A percentile compares a stretch with the other conserved stretches of the same genome.
These are phyloP conservation scores for Fraxinus dipetala DNA, from an alignment of 305 asterid species.

Conservation along the genomic window DNA sequence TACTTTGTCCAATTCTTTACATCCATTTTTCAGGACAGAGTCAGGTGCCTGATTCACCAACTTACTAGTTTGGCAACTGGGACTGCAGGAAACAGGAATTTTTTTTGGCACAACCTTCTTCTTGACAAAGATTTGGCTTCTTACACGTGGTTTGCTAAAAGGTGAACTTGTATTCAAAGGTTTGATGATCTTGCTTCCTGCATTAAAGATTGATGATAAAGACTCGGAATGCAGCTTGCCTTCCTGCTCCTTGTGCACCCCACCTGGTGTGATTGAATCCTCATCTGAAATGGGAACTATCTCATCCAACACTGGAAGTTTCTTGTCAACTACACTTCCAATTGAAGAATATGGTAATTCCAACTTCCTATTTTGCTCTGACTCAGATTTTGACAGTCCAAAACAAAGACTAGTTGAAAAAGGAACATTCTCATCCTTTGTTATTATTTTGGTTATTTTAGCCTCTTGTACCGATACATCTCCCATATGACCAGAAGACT, in stretches of 20 bases:
- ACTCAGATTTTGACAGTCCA: slow-evolving; percentile 25
- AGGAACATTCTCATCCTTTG: slow-evolving; percentile 21
- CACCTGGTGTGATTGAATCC: slow-evolving; percentile 27
- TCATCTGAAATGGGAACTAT: slow-evolving; percentile 25
- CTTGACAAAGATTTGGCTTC: slow-evolving; percentile 42
- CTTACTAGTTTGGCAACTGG: slow-evolving; percentile 25
- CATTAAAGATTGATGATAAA: slow-evolving; percentile 21
- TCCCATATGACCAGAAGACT: slow-evolving; percentile 20
- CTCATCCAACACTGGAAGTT: slow-evolving; percentile 33
- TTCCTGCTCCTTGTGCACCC: slow-evolving; percentile 26
- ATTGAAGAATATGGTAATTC: slow-evolving; percentile 23
- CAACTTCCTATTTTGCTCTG: slow-evolving; percentile 22
- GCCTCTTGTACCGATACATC: slow-evolving; percentile 12
- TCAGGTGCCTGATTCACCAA: slow-evolving; percentile 35
- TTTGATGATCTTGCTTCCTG: slow-evolving; percentile 32
- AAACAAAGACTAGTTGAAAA: slow-evolving; percentile 20
- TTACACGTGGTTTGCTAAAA: slow-evolving; percentile 33
- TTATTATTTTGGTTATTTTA: slow-evolving; percentile 9
- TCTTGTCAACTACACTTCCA: slow-evolving; percentile 23
- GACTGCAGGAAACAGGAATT: slow-evolving; percentile 24
- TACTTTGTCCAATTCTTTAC: slow-evolving; percentile 31
- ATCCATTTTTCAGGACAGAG: slow-evolving; percentile 22
- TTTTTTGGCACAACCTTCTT: slow-evolving; percentile 37
- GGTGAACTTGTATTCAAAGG: slow-evolving; percentile 32
- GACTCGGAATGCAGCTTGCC: slow-evolving; percentile 29